phyloP scores from a whole-genome alignment of 805 yeast genomes.

The Nakazawaea populi region DNA sequence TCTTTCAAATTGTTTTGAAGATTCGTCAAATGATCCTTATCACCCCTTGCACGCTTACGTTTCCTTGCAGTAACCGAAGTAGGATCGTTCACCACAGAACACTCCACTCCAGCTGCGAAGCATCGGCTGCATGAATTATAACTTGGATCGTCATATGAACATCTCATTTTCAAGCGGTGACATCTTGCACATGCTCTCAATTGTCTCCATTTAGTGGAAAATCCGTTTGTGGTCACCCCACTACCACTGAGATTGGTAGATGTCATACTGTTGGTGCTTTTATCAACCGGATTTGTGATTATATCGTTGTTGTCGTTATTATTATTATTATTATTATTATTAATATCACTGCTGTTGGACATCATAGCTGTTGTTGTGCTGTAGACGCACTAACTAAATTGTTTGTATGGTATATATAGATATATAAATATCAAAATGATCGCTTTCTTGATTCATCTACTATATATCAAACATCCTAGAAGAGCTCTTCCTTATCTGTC shows the following conservation, averaged over 20 bases:
- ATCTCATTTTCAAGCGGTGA: slow-evolving; percentile 45
- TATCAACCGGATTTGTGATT: background rate
- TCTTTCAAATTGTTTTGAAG: slow-evolving; percentile 22
- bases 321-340: background rate
- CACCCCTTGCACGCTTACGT: slow-evolving; percentile 23
- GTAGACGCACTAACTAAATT: too few relatives aligned
- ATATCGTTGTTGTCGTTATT: background rate
- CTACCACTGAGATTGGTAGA: background rate
- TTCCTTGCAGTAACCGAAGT: slow-evolving; percentile 33
- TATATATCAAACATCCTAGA: too few relatives aligned
- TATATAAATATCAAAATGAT: too few relatives aligned
- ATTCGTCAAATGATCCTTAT: slow-evolving; percentile 19
- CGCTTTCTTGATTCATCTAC: too few relatives aligned
- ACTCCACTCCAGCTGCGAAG: slow-evolving; percentile 33
- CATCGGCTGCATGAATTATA: slow-evolving; percentile 41
- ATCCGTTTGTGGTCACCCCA: slow-evolving; percentile 15
- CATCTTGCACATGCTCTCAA: slow-evolving; percentile 51
- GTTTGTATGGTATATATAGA: too few relatives aligned
- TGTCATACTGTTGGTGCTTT: background rate
- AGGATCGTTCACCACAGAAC: slow-evolving; percentile 49
- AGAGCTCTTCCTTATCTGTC: too few relatives aligned
- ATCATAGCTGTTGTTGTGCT: background rate
- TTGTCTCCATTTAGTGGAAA: slow-evolving; percentile 40
- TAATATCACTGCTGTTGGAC: background rate
- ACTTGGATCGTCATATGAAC: slow-evolving; percentile 42